These are phyloP conservation scores for Grosmannia penicillata DNA, from an alignment of 2,329 filamentous ascomycete species.

Conservation along the genomic window DNA sequence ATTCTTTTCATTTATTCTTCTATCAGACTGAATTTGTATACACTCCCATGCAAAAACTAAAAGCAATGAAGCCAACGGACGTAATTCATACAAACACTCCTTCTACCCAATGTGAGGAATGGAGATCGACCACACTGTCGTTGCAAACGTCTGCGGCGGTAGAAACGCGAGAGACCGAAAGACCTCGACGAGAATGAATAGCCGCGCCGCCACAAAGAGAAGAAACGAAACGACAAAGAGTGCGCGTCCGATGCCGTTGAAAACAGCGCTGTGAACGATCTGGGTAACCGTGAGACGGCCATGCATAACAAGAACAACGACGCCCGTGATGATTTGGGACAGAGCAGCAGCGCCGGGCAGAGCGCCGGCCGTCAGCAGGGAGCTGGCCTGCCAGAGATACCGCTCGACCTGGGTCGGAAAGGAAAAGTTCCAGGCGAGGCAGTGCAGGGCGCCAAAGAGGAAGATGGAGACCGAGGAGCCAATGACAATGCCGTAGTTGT, in stretches of 20 bases:
- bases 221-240: background rate
- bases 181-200: conserved; percentile 3
- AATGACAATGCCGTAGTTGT: background rate
- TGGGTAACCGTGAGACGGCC: background rate
- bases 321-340: background rate
- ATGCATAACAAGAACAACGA: background rate
- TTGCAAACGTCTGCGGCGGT: background rate
- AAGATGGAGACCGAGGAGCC: background rate
- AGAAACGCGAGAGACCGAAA: conserved; percentile 3
- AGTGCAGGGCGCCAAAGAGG: conserved; percentile 10
- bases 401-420: conserved; percentile 13
- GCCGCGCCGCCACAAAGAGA: background rate
- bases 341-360: background rate
- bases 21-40: too few relatives aligned
- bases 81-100: too few relatives aligned
- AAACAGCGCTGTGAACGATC: too few relatives aligned
- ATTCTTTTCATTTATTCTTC: too few relatives aligned
- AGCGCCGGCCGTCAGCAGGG: conserved; percentile 1
- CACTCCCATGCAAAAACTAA: too few relatives aligned
- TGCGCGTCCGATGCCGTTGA: background rate
- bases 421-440: conserved; percentile 13
- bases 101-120: conserved; percentile 2
- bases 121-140: background rate
- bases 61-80: too few relatives aligned
- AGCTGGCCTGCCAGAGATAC: conserved; percentile 5